phyloP scores from a whole-genome alignment of 257 asterid species.

The Solanum arcanum region DNA sequence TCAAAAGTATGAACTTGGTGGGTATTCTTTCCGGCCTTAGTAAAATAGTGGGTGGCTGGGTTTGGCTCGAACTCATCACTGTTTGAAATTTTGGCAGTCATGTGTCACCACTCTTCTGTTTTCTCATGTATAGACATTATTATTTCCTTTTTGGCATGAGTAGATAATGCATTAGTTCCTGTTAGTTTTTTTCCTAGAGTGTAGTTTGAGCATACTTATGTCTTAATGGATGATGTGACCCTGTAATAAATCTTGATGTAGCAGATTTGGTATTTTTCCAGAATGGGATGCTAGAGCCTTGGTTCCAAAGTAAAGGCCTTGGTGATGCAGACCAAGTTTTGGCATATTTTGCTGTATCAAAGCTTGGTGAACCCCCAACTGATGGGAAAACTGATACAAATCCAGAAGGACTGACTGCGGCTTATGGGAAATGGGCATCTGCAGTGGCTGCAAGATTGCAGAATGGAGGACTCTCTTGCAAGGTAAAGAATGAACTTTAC shows the following conservation, averaged over 20 bases:
- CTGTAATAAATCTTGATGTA: slow-evolving; percentile 39
- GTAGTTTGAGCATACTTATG: neutral
- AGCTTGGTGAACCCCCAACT: slow-evolving; percentile 82
- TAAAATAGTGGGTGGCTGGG: neutral
- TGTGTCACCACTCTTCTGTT: neutral
- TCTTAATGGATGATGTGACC: neutral
- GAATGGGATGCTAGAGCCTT: slow-evolving; percentile 99
- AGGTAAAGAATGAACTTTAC: slow-evolving; percentile 29
- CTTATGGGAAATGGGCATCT: slow-evolving; percentile 93
- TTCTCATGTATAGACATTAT: neutral
- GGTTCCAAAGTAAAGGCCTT: slow-evolving; percentile 80
- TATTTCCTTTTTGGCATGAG: neutral
- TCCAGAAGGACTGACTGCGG: slow-evolving; percentile 93
- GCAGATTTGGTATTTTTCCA: slow-evolving; percentile 99
- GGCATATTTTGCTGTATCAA: slow-evolving; percentile 92
- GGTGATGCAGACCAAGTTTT: slow-evolving; percentile 85
- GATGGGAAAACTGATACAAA: slow-evolving; percentile 93
- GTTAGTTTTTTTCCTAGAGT: neutral
- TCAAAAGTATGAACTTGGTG: neutral
- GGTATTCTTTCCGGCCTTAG: neutral
- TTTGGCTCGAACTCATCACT: neutral
- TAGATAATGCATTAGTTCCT: neutral
- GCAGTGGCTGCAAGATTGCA: slow-evolving; percentile 73
- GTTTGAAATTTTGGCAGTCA: neutral
- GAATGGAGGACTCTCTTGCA: slow-evolving; percentile 88